Evolutionary conservation across 2,329 filamentous ascomycete species (phyloP), one percentile per base, ranked within the genome.

Genomic region (Pseudocercospora eumusae): DNA sequence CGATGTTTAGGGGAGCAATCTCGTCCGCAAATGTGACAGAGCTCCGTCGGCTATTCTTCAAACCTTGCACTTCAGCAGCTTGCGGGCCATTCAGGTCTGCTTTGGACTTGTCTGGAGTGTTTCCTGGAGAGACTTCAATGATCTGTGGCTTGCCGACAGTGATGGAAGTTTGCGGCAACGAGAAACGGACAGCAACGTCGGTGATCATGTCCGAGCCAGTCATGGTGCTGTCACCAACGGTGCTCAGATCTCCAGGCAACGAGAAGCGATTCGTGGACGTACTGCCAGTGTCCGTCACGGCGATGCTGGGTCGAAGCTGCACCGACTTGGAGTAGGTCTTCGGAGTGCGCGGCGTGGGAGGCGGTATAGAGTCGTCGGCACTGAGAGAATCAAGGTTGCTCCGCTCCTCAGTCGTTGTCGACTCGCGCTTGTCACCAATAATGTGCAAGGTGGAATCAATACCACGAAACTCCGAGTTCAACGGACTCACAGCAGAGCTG

Each of bases 151-250:
- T 74, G 47, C 68, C 70, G 10, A 75, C 68, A 13, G 70, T 72
- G 64, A 79, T 76, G 2, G 73, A 72, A 5, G 71, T 72, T 18
- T 69, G 69, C 8, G 75, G 75, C 36, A 76, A 56, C 0, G 74
- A 75, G 62, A 76, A 76, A 45, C 73, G 74, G n/a, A 75, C 70
- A 49, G 74, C 74, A 25, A 75, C 69, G 61, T 76, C 74, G 6
- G 74, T 76, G 50, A 75, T 66, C 64, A 71, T 70, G 52, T 75
- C 71, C 4, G 72, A 71, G 10, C 66, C 72, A 47, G 66, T 71
- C 53, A 70, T 55, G 2, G 73, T 72, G 18, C 66, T 72, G 23
- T 73, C 73, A 10, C 68, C 69, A 44, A 73, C 64, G 42, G 67
- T 70, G 59, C 72, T 74, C 49, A 74, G 62, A 53, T 73, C 72